Base-by-base conservation (phyloP, 2,329 filamentous ascomycete species). In the Byssoonygena ceratinophila region DNA sequence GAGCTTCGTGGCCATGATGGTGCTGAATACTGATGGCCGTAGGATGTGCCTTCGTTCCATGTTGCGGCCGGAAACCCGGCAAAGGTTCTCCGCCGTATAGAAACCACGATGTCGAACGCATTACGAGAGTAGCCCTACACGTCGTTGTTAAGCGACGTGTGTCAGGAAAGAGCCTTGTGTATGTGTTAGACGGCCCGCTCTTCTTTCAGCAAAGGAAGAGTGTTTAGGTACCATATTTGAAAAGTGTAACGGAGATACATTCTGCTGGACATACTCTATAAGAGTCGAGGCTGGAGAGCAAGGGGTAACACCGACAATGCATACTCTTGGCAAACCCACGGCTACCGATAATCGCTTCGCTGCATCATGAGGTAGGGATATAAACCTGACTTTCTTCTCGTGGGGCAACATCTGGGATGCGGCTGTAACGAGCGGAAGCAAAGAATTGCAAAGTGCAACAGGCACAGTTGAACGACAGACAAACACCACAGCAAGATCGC, bases 31-130 rank as follows among this genome's bases (percentile, higher is more conserved):
- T 29, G n/a, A 31, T 32, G 39, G 46, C 27, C 43, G 43, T 51
- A 71, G 69, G 66, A 71, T 62, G 63, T 71, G 22, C 70, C 69
- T 18, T 58, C 68, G 18, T 72, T 69, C 53, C 68, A 71, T 58
- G 60, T 72, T 20, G 70, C 60, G 43, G 65, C 64, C 16, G 70
- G 70, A 4, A 72, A 72, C 49, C 69, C 69, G 27, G 69, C 68
- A 7, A 63, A 57, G 40, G 60, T 71, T 16, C 62, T 71, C 48
- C 62, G 68, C 31, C 66, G 63, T 50, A 69, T 72, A 56, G 64
- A 71, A 46, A 69, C 67, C 0, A 57, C 63, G 5, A 66, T 68
- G 64, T 57, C 54, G 20, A 29, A 44, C 4, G 55, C 61, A 16
- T 58, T 46, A 54, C 22, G 31, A 20, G 16, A 50, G 14, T 36